These are phyloP conservation scores for Trichophyton verrucosum DNA, from an alignment of 2,329 filamentous ascomycete genomes.

Conservation along the genomic window DNA sequence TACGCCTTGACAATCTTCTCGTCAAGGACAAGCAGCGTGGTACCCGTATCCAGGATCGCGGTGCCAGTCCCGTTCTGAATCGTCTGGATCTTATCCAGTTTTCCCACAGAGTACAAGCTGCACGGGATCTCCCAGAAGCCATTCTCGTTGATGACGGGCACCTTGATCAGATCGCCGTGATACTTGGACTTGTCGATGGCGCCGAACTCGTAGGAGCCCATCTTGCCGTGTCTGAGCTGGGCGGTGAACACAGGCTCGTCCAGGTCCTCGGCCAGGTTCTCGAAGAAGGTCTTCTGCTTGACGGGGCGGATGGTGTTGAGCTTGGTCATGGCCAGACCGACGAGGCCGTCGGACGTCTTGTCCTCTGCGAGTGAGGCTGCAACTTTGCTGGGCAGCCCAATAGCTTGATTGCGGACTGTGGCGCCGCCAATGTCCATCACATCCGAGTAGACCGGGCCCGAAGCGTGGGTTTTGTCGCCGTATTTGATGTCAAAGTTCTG, in stretches of 20 bases:
- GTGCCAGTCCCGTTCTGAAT: slow-evolving; percentile 19
- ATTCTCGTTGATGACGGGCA: slow-evolving; percentile 46
- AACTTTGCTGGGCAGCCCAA: slow-evolving; percentile 53
- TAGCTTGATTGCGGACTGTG: slow-evolving; percentile 48
- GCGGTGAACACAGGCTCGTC: slow-evolving; percentile 59
- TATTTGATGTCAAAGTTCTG: slow-evolving; percentile 51
- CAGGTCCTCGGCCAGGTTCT: slow-evolving; percentile 51
- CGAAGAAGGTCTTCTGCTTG: slow-evolving; percentile 60
- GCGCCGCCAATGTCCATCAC: slow-evolving; percentile 51
- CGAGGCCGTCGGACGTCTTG: slow-evolving; percentile 46
- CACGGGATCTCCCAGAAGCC: slow-evolving; percentile 61
- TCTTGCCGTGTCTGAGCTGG: slow-evolving; percentile 47
- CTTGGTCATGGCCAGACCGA: slow-evolving; percentile 48
- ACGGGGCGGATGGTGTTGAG: slow-evolving; percentile 52
- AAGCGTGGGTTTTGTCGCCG: slow-evolving; percentile 52
- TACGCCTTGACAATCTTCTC: slow-evolving; percentile 46
- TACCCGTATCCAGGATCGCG: slow-evolving; percentile 57
- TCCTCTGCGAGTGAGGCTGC: slow-evolving; percentile 43
- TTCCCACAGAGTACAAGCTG: slow-evolving; percentile 44
- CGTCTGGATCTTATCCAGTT: slow-evolving; percentile 14
- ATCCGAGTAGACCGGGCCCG: slow-evolving; percentile 54
- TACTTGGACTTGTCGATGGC: slow-evolving; percentile 53
- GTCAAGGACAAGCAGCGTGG: slow-evolving; percentile 52
- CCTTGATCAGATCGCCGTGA: slow-evolving; percentile 49
- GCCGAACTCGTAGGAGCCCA: slow-evolving; percentile 63